A percentile compares a stretch with the other conserved stretches of the same genome.
phyloP scores from a whole-genome alignment of 352 stramenopile species.

The Phytophthora melonis region DNA sequence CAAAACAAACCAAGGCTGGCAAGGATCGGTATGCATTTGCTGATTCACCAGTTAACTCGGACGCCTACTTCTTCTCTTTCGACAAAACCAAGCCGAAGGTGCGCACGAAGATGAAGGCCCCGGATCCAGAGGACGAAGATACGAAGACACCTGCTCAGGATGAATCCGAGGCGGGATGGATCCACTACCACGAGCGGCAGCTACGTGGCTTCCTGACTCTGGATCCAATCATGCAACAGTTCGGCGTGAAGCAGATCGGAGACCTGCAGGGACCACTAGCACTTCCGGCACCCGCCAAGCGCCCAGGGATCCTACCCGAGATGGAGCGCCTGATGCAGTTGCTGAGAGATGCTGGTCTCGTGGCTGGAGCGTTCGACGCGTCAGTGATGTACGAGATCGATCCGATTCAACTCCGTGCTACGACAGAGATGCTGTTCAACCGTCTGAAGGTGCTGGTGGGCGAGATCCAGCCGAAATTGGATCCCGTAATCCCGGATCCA shows the following conservation, averaged over 20 bases:
- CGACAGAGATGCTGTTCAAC: background rate
- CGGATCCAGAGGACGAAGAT: background rate
- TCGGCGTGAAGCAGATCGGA: background rate
- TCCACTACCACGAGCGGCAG: background rate
- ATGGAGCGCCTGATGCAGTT: background rate
- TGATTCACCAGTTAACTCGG: background rate
- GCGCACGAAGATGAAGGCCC: background rate
- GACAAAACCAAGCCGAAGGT: background rate
- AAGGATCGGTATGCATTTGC: background rate
- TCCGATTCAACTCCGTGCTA: no score
- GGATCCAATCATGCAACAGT: background rate
- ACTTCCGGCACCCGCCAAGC: background rate
- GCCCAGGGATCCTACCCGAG: no score
- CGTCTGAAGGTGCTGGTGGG: background rate
- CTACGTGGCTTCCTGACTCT: background rate
- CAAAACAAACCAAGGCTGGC: background rate
- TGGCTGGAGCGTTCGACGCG: slow-evolving; percentile 1
- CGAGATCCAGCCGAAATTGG: no score
- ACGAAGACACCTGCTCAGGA: background rate
- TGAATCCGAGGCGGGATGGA: background rate
- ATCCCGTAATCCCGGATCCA: background rate
- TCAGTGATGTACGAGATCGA: background rate
- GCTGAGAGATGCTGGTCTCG: background rate
- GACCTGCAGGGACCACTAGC: background rate
- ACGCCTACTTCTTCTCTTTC: background rate